A percentile compares a stretch with the other conserved stretches of the same genome.
These are phyloP conservation scores for Saccharum officinarum DNA, from an alignment of 176 grass and related monocot genomes.

Conservation along the genomic window DNA sequence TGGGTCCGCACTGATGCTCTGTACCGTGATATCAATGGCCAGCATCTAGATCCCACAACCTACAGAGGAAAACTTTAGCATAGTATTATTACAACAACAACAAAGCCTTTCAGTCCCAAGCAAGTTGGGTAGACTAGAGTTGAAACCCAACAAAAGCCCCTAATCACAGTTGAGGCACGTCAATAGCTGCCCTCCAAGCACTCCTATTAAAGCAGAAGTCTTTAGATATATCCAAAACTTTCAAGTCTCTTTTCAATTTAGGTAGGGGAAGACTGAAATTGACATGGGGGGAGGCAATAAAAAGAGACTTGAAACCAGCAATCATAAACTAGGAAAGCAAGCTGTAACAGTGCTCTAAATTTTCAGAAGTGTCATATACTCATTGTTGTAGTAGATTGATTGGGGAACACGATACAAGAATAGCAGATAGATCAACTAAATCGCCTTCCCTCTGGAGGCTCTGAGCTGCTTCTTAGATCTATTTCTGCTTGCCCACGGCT, in stretches of 20 bases:
- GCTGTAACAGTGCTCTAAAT: slow-evolving; percentile 15
- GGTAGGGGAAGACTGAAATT: no score
- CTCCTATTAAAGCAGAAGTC: not conserved
- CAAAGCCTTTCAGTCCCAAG: not conserved
- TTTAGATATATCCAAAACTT: not conserved
- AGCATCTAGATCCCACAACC: slow-evolving; percentile 74
- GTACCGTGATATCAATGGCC: slow-evolving; percentile 69
- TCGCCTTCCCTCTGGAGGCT: no score
- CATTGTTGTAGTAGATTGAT: not conserved
- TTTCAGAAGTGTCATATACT: slow-evolving; percentile 4
- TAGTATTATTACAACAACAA: not conserved
- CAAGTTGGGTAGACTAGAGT: no score
- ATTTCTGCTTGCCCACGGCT: not conserved
- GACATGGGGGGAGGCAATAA: not conserved
- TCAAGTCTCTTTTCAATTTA: not conserved
- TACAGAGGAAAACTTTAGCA: not conserved
- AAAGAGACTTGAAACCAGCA: not conserved
- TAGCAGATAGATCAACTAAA: no score
- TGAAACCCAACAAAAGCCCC: not conserved
- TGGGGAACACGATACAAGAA: no score
- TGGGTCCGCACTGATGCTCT: slow-evolving; percentile 78
- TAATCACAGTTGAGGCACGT: not conserved
- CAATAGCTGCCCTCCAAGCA: not conserved
- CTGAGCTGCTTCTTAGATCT: no score
- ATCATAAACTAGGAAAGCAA: not conserved